Percentiles rank a stretch among this genome's conserved stretches.
phyloP scores from a whole-genome alignment of 2,329 filamentous ascomycete species.

The Colletotrichum karsti region DNA sequence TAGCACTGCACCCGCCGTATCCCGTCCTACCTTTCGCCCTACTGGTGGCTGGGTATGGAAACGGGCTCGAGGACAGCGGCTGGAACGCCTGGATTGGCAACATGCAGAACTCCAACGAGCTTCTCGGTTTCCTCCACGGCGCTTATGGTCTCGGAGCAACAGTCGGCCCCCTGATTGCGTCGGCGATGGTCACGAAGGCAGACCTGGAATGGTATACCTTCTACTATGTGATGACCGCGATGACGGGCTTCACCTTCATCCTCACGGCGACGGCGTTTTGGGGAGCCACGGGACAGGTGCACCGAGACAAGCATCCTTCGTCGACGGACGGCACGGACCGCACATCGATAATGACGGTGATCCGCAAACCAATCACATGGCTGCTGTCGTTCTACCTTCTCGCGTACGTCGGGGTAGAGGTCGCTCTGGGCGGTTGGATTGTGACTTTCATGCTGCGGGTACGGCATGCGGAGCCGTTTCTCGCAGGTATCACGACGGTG shows the following conservation, averaged over 20 bases:
- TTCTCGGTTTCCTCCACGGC: conserved; percentile 77
- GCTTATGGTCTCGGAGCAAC: conserved; percentile 78
- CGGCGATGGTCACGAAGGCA: conserved; percentile 74
- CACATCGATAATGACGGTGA: conserved; percentile 50
- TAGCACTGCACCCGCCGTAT: conserved; percentile 75
- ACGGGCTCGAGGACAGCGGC: conserved; percentile 70
- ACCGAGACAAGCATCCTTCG: conserved; percentile 51
- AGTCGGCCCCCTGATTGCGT: conserved; percentile 74
- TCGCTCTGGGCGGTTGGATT: conserved; percentile 80
- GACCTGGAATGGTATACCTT: conserved; percentile 74
- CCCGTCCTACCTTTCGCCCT: conserved; percentile 72
- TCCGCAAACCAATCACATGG: conserved; percentile 71
- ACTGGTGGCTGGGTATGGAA: conserved; percentile 75
- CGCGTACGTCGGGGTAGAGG: conserved; percentile 82
- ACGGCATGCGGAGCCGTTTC: conserved; percentile 73
- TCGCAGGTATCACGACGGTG: conserved; percentile 78
- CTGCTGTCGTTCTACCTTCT: conserved; percentile 78
- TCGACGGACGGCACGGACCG: conserved; percentile 47
- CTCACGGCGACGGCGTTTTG: conserved; percentile 68
- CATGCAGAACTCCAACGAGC: conserved; percentile 77
- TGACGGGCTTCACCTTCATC: conserved; percentile 63
- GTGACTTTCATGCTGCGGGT: conserved; percentile 88
- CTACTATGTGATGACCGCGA: conserved; percentile 77
- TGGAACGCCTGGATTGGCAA: conserved; percentile 73
- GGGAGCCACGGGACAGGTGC: conserved; percentile 64